Evolutionary conservation across 1,284 basidiomycete species (phyloP).

Genomic region (Amylostereum areolatum): DNA sequence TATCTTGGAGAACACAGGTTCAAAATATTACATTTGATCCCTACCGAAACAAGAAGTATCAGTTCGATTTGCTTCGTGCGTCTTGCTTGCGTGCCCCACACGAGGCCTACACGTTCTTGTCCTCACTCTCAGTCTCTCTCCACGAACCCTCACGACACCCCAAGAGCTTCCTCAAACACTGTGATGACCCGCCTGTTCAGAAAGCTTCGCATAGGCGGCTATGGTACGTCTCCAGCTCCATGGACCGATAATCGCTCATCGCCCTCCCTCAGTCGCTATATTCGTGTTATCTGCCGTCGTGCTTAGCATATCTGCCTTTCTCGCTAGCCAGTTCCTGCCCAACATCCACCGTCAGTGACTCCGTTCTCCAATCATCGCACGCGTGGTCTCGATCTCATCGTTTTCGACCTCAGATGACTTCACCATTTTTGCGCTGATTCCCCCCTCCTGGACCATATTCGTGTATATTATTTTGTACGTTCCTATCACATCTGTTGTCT

Average conservation of each 20-base stretch:
- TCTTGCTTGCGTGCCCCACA: too few relatives aligned
- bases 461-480: slow-evolving; percentile 7
- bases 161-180: not conserved
- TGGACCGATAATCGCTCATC: not conserved
- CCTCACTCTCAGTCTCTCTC: not conserved
- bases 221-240: not conserved
- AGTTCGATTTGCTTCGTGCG: too few relatives aligned
- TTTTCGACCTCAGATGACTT: slow-evolving; percentile 7
- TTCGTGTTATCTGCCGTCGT: slow-evolving; percentile 6
- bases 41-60: too few relatives aligned
- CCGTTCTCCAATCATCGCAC: not conserved
- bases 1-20: too few relatives aligned
- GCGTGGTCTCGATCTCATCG: not conserved
- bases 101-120: not conserved
- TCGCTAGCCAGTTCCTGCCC: slow-evolving; percentile 9
- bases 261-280: slow-evolving; percentile 3
- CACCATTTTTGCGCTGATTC: slow-evolving; percentile 9
- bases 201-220: slow-evolving; percentile 7
- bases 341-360: slow-evolving; percentile 8
- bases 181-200: slow-evolving; percentile 8
- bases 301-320: slow-evolving; percentile 7
- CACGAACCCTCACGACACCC: not conserved
- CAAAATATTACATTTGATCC: too few relatives aligned
- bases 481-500: not conserved
- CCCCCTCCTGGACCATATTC: slow-evolving; percentile 12